Evolutionary conservation across 2,329 filamentous ascomycete species (phyloP), one percentile per base, ranked within the genome.

Genomic region (Epichloe uncinata): DNA sequence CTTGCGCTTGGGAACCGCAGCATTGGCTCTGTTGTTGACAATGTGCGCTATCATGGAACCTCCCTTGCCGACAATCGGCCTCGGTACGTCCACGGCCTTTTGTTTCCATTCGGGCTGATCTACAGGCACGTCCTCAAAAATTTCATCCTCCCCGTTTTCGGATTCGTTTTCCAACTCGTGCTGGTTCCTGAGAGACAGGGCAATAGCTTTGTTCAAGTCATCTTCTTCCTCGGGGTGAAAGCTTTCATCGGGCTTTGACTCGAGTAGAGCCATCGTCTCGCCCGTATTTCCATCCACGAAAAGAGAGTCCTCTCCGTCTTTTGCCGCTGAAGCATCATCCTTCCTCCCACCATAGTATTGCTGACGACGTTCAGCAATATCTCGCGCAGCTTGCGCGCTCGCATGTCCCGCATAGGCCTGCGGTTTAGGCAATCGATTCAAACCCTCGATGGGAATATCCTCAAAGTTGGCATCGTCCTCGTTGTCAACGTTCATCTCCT

Each of bases 361-460:
- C 30, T 63, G 61, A 22, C 62, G 61, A 11, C 55, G 54, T 2
- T 54, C 44, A 15, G 55, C 56, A 16, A 57, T 57, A n/a, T 58
- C 54, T 26, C 57, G 61, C 12, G 60, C 57, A 36, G 57, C 57
- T 47, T 62, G 56, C 22, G 56, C 43, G 41, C 57, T 60, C n/a
- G 53, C 54, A 12, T 51, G 20, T n/a, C 51, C 51, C n/a, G 53
- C 54, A 18, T 53, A n/a, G 51, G 51, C 8, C 57, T 20, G 51
- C 45, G 58, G 52, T 45, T 83, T 91, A 0, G 89, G 88, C 15
- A 96, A 68, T 47, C 89, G 76, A 58, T 96, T 96, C 12, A 96
- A 61, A 0, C 90, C 90, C 63, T 93, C 87, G 45, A 96, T 90
- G 0, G 90, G 89, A 4, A 96, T 84, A 65, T 96, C 90, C 63